Evolutionary conservation across 805 yeast genomes (phyloP).

Genomic region (Schwanniomyces occidentalis): DNA sequence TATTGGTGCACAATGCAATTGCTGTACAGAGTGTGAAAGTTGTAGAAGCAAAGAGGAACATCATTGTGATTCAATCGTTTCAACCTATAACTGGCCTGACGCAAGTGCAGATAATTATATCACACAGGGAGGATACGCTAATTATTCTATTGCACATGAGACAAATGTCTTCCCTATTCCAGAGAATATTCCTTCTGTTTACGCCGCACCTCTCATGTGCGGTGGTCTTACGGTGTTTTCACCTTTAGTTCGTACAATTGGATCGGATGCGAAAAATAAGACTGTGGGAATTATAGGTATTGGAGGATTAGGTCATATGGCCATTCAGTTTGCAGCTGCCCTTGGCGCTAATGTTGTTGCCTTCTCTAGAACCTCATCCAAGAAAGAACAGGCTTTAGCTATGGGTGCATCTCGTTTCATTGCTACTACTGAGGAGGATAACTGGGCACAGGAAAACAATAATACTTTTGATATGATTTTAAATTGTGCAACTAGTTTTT

Average conservation of each 20-base stretch:
- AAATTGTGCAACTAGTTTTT: constrained; percentile 42
- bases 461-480: constrained; percentile 46
- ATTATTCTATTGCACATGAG: constrained; percentile 44
- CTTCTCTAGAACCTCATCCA: constrained; percentile 49
- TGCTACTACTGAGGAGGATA: constrained; percentile 42
- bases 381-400: constrained; percentile 51
- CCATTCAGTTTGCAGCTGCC: constrained; percentile 56
- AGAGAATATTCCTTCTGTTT: constrained; percentile 37
- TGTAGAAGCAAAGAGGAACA: constrained; percentile 42
- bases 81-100: constrained; percentile 55
- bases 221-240: constrained; percentile 57
- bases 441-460: constrained; percentile 20
- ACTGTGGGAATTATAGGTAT: constrained; percentile 61
- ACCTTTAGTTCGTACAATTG: constrained; percentile 48
- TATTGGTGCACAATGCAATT: constrained; percentile 65
- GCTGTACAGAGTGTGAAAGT: constrained; percentile 65
- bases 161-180: constrained; percentile 50
- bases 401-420: constrained; percentile 57
- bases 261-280: constrained; percentile 24
- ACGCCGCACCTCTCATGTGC: constrained; percentile 55
- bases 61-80: constrained; percentile 50
- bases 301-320: constrained; percentile 69
- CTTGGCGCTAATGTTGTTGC: constrained; percentile 62
- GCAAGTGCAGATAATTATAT: constrained; percentile 24
- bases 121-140: constrained; percentile 53